These are phyloP conservation scores for Hypoxylon lienhwacheense DNA, from an alignment of 495 filamentous ascomycete genomes.

Conservation along the genomic window DNA sequence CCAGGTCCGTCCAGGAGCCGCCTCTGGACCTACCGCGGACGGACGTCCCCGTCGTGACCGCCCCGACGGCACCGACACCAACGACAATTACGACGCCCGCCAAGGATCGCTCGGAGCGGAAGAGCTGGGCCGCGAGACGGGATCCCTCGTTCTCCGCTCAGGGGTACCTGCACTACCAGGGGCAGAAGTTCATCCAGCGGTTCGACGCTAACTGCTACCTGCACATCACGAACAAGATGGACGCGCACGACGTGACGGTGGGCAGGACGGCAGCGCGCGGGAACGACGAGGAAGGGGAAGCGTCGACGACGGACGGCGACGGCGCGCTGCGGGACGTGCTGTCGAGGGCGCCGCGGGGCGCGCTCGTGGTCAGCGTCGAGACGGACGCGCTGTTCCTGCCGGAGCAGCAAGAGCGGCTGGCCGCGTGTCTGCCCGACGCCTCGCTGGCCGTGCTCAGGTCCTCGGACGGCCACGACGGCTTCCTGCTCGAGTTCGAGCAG, in stretches of 20 bases:
- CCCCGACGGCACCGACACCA: neutral
- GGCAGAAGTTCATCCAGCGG: constrained; percentile 42
- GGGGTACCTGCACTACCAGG: constrained; percentile 46
- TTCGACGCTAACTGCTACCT: constrained; percentile 48
- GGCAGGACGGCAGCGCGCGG: constrained; percentile 12
- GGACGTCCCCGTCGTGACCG: constrained; percentile 9
- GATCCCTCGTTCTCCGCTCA: constrained; percentile 39
- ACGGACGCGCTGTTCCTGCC: constrained; percentile 42
- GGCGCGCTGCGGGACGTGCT: constrained; percentile 27
- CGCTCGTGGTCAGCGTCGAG: constrained; percentile 43
- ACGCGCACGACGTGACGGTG: constrained; percentile 42
- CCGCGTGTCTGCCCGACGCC: constrained; percentile 36
- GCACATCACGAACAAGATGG: constrained; percentile 45
- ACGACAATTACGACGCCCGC: neutral
- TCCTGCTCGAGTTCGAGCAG: constrained; percentile 42
- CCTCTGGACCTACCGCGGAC: constrained; percentile 28
- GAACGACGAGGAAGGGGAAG: no score
- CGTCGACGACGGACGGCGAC: neutral
- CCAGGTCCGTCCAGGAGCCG: constrained; percentile 18
- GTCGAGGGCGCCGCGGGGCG: constrained; percentile 22
- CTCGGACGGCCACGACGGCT: constrained; percentile 44
- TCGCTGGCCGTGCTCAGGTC: constrained; percentile 35
- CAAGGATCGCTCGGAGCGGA: constrained; percentile 15
- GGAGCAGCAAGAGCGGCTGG: constrained; percentile 40
- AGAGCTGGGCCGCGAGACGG: constrained; percentile 25